These are phyloP conservation scores for Pichia manshurica DNA, from an alignment of 805 yeast species.

Conservation along the genomic window DNA sequence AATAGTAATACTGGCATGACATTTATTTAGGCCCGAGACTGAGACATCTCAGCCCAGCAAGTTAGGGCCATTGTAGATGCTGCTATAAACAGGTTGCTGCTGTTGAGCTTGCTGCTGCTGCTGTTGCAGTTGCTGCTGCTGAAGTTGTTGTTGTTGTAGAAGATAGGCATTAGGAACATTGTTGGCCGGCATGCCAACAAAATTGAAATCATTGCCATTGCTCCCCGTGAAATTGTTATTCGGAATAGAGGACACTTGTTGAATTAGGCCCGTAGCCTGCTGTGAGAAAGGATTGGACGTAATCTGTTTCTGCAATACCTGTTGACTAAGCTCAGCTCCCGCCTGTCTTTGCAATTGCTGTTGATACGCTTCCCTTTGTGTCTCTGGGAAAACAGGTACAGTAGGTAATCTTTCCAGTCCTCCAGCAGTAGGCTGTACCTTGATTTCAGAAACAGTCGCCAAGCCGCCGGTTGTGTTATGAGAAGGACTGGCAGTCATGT, in stretches of 20 bases:
- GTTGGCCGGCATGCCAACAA: constrained; percentile 4
- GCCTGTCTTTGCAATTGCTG: constrained; percentile 17
- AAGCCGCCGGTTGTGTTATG: constrained; percentile 9
- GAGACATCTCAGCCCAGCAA: constrained; percentile 10
- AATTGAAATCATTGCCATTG: constrained; percentile 1
- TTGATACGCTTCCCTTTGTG: constrained; percentile 29
- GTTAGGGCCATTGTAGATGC: constrained; percentile 29
- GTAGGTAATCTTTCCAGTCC: constrained; percentile 66
- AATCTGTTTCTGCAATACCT: constrained; percentile 12
- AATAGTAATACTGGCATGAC: background rate
- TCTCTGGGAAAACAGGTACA: constrained; percentile 62
- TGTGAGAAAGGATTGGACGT: constrained; percentile 20
- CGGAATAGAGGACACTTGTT: constrained; percentile 4
- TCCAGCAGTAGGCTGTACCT: constrained; percentile 62
- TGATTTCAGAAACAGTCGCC: constrained; percentile 23
- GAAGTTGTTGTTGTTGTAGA: constrained; percentile 5
- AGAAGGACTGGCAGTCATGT: constrained; percentile 18
- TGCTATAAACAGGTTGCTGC: constrained; percentile 11
- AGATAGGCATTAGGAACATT: constrained; percentile 4
- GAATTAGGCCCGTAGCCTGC: constrained; percentile 11
- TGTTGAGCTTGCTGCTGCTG: constrained; percentile 8
- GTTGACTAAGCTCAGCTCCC: constrained; percentile 5
- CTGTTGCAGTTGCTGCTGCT: constrained; percentile 9
- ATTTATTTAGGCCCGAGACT: too few species aligned
- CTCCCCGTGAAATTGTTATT: background rate